Base-by-base conservation (phyloP, 306 rosid species). In the Dryas drummondii region DNA sequence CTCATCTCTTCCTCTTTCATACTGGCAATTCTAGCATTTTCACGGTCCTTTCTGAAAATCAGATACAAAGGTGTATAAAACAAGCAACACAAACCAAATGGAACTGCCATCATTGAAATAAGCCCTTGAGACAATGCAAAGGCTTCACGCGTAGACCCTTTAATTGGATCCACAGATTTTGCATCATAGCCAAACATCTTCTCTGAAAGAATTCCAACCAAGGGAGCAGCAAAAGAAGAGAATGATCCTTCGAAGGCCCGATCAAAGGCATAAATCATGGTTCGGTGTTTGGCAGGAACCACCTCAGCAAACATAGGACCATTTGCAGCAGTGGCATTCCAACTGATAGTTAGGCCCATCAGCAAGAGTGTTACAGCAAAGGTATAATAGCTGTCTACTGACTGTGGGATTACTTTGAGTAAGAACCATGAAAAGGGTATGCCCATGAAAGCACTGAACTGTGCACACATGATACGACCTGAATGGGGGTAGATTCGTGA, bases 221-320 rank as follows among this genome's bases (percentile, higher is more conserved):
- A 73, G 13, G 99, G 99, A 82, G 99, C 99, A 10, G 99, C 99
- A 68, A 92, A 62, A 5, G 99, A 88, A 76, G 99, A 94, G 70
- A 94, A 86, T 0, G 99, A 94, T 55, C 97, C 99, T 82, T 94
- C 97, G 5, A 92, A 92, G 48, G 99, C 99, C n/a, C 97, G 88
- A 73, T 94, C 99, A 68, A 94, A 94, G 9, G 99, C 99, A 32
- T 94, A 94, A 63, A 94, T 90, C 97, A 94, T 94, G 50, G 99
- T 94, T 61, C 97, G 86, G 78, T 94, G 99, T 78, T 87, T 88
- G 74, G 75, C 73, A 0, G 97, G 99, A 41, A 94, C 97, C 2
- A 94, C 99, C 85, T 94, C 99, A 0, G 99, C 97, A 17, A 94
- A 94, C 87, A 94, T 90, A 22, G 99, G 99, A 56, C 60, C 97